Base-by-base conservation (phyloP, 1,284 basidiomycete species). In the Ceratobasidium sp. region DNA sequence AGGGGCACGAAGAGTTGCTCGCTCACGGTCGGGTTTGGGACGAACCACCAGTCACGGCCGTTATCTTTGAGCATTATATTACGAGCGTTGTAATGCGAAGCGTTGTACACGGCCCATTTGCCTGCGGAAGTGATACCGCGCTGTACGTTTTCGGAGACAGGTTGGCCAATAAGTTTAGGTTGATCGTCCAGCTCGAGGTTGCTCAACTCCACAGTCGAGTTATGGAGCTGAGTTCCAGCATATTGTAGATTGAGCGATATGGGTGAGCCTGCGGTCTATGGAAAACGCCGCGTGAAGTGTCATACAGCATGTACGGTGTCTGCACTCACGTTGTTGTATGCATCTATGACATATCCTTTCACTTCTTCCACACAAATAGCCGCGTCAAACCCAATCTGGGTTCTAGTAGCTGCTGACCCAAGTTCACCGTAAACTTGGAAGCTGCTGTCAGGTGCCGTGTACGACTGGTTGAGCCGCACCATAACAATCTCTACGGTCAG, bases 341-440 rank as follows among this genome's bases (percentile, higher is more conserved):
- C 48, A 23, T 72, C 70, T 2, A 64, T 30, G 1, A 72, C 70
- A 39, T 64, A 72, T 0, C 48, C 48, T 48, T 46, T 57, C 14
- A 72, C 58, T 36, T 61, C 59, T 26, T 72, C 70, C 10, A 62
- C 14, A 34, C 70, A 72, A 21, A 72, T 57, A 46, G 70, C 70
- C n/a, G 70, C 70, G 59, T 72, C 70, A 36, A 61, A 72, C 39
- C 70, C 70, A 36, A 72, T 72, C 3, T 59, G 59, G 18, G 70
- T 72, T 52, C 59, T 55, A n/a, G 26, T 43, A 6, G 6, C 36
- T 14, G 36, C 36, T 36, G 46, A 34, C 21, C 59, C 64, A 14
- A 72, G 60, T 21, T 61, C 70, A 32, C 70, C 70, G 28, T 41
- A 70, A 1, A 70, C 67, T 55, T 70, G 70, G 28, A 72, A 64